phyloP scores from a whole-genome alignment of 2,329 filamentous ascomycete species.

The Nothopassalora personata region DNA sequence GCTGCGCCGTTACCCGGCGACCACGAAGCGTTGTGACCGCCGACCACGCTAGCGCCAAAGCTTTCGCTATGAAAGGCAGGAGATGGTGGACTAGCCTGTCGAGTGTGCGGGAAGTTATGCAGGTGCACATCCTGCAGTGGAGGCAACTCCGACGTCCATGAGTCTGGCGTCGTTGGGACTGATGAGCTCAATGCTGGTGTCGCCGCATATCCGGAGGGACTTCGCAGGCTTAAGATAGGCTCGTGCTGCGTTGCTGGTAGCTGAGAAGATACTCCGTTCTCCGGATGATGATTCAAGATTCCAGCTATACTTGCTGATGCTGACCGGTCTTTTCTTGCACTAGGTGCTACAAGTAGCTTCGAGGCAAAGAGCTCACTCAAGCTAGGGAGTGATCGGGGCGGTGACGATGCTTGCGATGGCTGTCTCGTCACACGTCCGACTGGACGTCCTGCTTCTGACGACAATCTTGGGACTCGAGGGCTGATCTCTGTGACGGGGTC shows the following conservation, averaged over 20 bases:
- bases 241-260: not conserved
- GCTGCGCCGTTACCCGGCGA: not conserved
- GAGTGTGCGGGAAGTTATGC: not conserved
- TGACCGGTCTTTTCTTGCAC: not conserved
- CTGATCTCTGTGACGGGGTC: not conserved
- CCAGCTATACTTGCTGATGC: not conserved
- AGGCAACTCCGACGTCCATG: not conserved
- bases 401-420: not conserved
- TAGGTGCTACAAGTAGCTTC: not conserved
- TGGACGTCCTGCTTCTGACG: not conserved
- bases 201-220: not conserved
- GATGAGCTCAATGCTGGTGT: not conserved
- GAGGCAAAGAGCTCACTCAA: not conserved
- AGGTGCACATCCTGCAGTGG: not conserved
- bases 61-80: not conserved
- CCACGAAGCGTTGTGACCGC: not conserved
- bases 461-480: not conserved
- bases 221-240: not conserved
- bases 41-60: not conserved
- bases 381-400: not conserved
- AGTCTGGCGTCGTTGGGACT: not conserved
- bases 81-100: not conserved
- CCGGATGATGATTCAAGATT: not conserved
- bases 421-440: not conserved
- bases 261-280: not conserved